A percentile compares a stretch with the other conserved stretches of the same genome.
These are phyloP conservation scores for Castanea mollissima DNA, from an alignment of 306 rosid species.

Conservation along the genomic window DNA sequence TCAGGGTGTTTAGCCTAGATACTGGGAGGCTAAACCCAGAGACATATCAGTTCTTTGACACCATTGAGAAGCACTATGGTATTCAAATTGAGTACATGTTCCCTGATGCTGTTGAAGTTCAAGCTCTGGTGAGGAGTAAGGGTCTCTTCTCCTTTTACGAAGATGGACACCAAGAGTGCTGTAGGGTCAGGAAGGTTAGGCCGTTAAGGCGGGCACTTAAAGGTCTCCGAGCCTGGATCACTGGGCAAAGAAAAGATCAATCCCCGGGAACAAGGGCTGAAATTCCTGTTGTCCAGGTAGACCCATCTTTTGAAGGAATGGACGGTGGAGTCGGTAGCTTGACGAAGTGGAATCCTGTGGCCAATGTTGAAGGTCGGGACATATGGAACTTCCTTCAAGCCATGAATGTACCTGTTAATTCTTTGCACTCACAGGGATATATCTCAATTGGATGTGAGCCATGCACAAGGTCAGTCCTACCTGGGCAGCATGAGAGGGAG, in stretches of 20 bases:
- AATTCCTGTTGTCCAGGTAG: slow-evolving; percentile 79
- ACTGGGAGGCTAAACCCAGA: slow-evolving; percentile 94
- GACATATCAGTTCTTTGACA: slow-evolving; percentile 70
- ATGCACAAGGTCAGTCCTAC: slow-evolving; percentile 94
- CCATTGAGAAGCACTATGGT: slow-evolving; percentile 75
- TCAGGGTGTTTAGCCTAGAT: slow-evolving; percentile 83
- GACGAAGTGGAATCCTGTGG: slow-evolving; percentile 96
- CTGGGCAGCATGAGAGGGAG: slow-evolving; percentile 96
- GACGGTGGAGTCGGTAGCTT: slow-evolving; percentile 82
- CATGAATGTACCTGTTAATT: slow-evolving; percentile 81
- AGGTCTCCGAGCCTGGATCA: slow-evolving; percentile 90
- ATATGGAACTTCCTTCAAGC: slow-evolving; percentile 76
- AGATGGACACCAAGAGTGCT: slow-evolving; percentile 99
- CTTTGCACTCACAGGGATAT: slow-evolving; percentile 84
- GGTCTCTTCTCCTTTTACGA: slow-evolving; percentile 97
- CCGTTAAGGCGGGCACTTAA: slow-evolving; percentile 85
- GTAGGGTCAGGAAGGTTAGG: slow-evolving; percentile 86
- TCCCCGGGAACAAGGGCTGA: slow-evolving; percentile 90
- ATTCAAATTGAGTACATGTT: slow-evolving; percentile 90
- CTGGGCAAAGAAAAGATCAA: slow-evolving; percentile 93
- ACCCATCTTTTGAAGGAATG: slow-evolving; percentile 82
- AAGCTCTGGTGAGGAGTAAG: slow-evolving; percentile 80
- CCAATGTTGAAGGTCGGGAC: slow-evolving; percentile 62
- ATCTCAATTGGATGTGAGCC: slow-evolving; percentile 91
- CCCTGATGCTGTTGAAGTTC: slow-evolving; percentile 92